phyloP scores from a whole-genome alignment of 768 basidiomycete genomes.

The Russula brevipes region DNA sequence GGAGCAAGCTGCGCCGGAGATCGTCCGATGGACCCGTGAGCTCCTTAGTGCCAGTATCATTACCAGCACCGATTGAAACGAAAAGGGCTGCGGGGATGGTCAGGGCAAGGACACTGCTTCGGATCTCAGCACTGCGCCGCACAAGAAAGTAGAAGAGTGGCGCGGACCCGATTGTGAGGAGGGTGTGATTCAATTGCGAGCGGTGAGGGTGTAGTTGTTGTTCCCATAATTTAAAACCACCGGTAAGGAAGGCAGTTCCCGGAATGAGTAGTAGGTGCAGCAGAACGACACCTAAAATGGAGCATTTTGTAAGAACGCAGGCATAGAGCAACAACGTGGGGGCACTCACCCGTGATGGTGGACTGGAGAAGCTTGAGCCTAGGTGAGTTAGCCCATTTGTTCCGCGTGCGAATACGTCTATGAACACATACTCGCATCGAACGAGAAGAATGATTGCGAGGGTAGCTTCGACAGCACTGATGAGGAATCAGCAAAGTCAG shows the following conservation, averaged over 20 bases:
- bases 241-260: constrained; percentile 32
- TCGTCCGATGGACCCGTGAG: too few species aligned
- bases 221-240: constrained; percentile 57
- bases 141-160: background rate
- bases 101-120: constrained; percentile 51
- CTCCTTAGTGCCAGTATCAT: constrained; percentile 23
- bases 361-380: too few species aligned
- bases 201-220: constrained; percentile 64
- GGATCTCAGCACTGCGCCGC: background rate
- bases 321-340: too few species aligned
- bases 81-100: constrained; percentile 66
- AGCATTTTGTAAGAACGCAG: too few species aligned
- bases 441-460: constrained; percentile 62
- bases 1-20: too few species aligned
- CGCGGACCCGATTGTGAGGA: constrained; percentile 61
- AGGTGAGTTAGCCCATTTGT: too few species aligned
- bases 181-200: constrained; percentile 61
- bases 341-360: too few species aligned
- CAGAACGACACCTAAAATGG: too few species aligned
- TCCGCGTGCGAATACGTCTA: too few species aligned
- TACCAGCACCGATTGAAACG: constrained; percentile 48
- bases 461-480: constrained; percentile 64
- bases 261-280: too few species aligned
- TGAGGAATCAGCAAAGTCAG: background rate
- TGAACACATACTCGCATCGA: constrained; percentile 39